Evolutionary conservation across 2,329 filamentous ascomycete species (phyloP).

Genomic region (Xylaria multiplex): DNA sequence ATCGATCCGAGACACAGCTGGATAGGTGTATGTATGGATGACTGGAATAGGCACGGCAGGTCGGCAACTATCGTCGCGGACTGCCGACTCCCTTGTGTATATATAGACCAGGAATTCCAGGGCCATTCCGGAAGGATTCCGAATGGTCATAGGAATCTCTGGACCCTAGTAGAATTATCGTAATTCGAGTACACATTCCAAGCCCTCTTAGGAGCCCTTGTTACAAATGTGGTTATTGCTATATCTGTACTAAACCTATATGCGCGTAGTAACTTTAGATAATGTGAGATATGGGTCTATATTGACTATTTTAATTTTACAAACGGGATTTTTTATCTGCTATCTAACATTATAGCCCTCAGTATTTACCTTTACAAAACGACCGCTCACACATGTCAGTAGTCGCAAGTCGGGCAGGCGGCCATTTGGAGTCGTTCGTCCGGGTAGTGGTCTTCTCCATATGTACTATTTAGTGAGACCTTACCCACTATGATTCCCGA

Average conservation of each 20-base stretch:
- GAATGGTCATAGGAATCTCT: too few relatives aligned
- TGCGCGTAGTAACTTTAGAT: too few relatives aligned
- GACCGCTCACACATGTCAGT: slow-evolving; percentile 16
- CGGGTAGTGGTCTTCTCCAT: slow-evolving; percentile 65
- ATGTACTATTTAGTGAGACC: slow-evolving; percentile 68
- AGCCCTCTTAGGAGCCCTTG: too few relatives aligned
- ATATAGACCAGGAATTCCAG: too few relatives aligned
- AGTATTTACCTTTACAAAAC: neutral
- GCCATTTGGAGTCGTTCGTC: slow-evolving; percentile 52
- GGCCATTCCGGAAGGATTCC: too few relatives aligned
- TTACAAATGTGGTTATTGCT: neutral
- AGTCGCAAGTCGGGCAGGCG: slow-evolving; percentile 46
- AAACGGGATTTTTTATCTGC: neutral
- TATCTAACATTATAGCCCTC: neutral
- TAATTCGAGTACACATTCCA: too few relatives aligned
- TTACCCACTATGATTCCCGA: slow-evolving; percentile 61
- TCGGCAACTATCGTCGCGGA: too few relatives aligned
- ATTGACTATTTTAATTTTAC: neutral
- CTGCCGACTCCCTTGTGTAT: too few relatives aligned
- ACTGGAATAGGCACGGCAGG: too few relatives aligned
- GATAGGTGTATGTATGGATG: too few relatives aligned
- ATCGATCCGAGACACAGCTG: too few relatives aligned
- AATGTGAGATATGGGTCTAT: neutral
- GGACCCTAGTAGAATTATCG: too few relatives aligned
- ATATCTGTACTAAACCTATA: neutral